Conservation (phyloP, 225 moss, liverwort and hornwort genomes). For the Thuidium tamariscinum region DNA sequence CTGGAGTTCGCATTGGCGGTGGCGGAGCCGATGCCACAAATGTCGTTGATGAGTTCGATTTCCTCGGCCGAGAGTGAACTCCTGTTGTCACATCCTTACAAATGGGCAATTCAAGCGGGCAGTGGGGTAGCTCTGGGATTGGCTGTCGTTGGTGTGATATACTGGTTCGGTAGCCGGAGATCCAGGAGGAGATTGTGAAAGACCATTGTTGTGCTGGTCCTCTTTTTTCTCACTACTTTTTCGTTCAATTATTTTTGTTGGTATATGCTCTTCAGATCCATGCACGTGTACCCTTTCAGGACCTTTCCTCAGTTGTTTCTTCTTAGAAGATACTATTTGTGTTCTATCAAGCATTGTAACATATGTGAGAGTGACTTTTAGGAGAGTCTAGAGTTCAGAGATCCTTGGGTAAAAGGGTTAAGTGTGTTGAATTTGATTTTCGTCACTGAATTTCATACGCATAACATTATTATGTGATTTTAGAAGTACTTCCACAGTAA, state of each 20-base stretch:
- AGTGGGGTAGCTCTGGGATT: conserved; percentile 54
- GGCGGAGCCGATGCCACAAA: conserved; percentile 18
- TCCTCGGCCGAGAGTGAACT: conserved; percentile 24
- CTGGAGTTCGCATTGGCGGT: conserved; percentile 46
- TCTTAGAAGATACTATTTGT: not conserved
- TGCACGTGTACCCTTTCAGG: not conserved
- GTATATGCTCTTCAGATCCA: not conserved
- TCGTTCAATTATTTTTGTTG: not conserved
- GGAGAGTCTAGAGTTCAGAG: not conserved
- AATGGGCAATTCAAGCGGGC: conserved; percentile 44
- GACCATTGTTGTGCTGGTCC: not conserved
- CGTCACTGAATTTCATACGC: not conserved
- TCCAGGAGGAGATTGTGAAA: conserved; percentile 21
- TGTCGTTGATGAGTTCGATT: conserved; percentile 21
- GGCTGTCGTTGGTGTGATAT: conserved; percentile 49
- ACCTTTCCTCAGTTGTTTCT: not conserved
- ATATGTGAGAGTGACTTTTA: too few relatives aligned
- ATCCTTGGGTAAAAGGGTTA: not conserved
- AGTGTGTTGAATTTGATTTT: not conserved
- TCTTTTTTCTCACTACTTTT: not conserved
- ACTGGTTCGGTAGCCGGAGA: conserved; percentile 61
- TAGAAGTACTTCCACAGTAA: not conserved
- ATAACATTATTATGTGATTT: not conserved
- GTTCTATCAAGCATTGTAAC: not conserved
- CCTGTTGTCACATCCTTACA: conserved; percentile 22